phyloP scores from a whole-genome alignment of 176 grass and related monocot species.

The Carex myosuroides region DNA sequence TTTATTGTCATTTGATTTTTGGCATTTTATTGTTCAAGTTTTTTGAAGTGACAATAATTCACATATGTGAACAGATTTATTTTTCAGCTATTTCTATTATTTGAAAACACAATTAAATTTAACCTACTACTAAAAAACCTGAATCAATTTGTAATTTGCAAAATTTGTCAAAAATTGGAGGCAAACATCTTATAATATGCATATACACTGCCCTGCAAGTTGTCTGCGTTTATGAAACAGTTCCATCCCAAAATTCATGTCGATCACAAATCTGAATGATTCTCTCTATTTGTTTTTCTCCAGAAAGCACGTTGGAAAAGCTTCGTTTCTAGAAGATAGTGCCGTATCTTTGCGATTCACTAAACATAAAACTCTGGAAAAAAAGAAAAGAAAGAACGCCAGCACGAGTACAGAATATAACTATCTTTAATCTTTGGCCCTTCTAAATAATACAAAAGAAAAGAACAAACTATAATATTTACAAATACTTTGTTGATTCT shows the following conservation, averaged over 20 bases:
- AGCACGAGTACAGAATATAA: neutral
- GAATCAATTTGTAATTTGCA: neutral
- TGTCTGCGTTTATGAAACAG: neutral
- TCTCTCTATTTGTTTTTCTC: neutral
- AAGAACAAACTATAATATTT: slow-evolving; percentile 18
- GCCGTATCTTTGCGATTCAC: neutral
- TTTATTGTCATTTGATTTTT: neutral
- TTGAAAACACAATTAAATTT: neutral
- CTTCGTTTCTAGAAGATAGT: neutral
- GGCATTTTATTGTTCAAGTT: neutral
- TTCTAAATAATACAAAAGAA: slow-evolving; percentile 6
- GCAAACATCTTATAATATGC: neutral
- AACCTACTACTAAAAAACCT: neutral
- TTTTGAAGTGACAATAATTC: neutral
- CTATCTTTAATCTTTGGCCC: slow-evolving; percentile 3
- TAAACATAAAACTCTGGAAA: neutral
- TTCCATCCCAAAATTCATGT: no score
- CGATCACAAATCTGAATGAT: no score
- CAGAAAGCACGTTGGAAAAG: neutral
- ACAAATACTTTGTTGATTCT: slow-evolving; percentile 17
- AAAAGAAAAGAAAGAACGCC: neutral
- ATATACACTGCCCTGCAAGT: neutral
- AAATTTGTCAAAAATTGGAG: neutral
- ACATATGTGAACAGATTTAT: neutral
- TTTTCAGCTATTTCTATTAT: neutral